Percentiles rank a stretch among this genome's conserved stretches.
Evolutionary conservation across 371 early-diverging fungal species (phyloP).

Genomic region (Coemansia sp.): DNA sequence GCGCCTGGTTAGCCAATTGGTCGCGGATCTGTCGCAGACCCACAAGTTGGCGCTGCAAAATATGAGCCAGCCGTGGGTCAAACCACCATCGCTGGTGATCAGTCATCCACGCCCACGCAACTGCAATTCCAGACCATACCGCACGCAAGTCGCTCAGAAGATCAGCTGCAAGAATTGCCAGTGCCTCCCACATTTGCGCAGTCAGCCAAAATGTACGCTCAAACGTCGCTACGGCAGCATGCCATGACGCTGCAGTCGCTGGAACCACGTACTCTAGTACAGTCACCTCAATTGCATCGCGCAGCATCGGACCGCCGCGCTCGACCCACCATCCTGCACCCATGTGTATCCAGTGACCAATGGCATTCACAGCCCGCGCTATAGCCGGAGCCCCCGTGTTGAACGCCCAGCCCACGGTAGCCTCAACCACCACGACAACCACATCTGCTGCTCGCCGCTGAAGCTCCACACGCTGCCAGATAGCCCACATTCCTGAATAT

Average conservation of each 20-base stretch:
- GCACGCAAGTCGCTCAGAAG: neutral
- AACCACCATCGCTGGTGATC: constrained; percentile 30
- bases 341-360: neutral
- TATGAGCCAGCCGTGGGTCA: constrained; percentile 1
- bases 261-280: constrained; percentile 28
- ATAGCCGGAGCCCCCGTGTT: constrained; percentile 18
- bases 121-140: constrained; percentile 2
- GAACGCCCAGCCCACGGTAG: constrained; percentile 35
- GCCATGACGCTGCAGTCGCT: neutral
- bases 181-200: constrained; percentile 13
- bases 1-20: neutral
- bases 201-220: constrained; percentile 23
- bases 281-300: constrained; percentile 17
- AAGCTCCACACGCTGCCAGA: constrained; percentile 8
- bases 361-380: neutral
- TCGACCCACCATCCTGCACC: constrained; percentile 30
- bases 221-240: neutral
- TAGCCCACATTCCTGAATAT: neutral
- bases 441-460: constrained; percentile 9
- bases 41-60: neutral
- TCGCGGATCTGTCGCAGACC: neutral
- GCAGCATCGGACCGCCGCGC: constrained; percentile 19
- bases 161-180: constrained; percentile 16
- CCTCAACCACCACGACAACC: constrained; percentile 19
- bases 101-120: constrained; percentile 7